phyloP scores from a whole-genome alignment of 2,329 filamentous ascomycete genomes.

The Xylaria polymorpha region DNA sequence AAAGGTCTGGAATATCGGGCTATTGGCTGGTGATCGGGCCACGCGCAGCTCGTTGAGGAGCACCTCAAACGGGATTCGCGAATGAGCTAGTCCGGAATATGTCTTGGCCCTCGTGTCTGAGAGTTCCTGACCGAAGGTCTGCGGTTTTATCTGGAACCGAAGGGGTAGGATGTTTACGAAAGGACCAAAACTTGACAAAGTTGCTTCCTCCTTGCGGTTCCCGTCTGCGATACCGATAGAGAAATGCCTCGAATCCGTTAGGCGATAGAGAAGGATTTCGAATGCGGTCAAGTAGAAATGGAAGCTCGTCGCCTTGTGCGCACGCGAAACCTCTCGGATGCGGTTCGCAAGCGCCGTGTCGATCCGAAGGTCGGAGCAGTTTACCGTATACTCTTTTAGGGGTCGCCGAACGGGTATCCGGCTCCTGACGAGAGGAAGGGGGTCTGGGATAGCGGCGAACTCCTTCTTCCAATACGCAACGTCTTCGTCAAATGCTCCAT shows the following conservation, averaged over 20 bases:
- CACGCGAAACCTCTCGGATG: not conserved
- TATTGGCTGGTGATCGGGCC: not conserved
- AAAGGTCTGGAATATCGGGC: too few relatives aligned
- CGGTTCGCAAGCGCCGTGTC: not conserved
- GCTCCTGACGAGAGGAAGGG: not conserved
- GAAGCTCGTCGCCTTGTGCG: not conserved
- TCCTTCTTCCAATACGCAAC: not conserved
- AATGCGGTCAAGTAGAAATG: not conserved
- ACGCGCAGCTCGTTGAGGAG: slow-evolving; percentile 14
- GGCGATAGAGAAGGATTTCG: not conserved
- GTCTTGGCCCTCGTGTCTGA: not conserved
- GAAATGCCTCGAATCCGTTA: not conserved
- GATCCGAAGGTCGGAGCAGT: not conserved
- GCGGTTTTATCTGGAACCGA: not conserved
- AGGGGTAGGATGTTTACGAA: not conserved
- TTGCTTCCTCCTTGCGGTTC: not conserved
- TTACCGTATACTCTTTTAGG: not conserved
- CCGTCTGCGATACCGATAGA: not conserved
- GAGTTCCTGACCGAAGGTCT: not conserved
- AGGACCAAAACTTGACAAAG: not conserved
- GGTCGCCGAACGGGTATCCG: not conserved
- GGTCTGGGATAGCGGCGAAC: not conserved
- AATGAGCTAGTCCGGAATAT: slow-evolving; percentile 3
- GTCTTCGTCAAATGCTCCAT: not conserved
- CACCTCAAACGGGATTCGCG: slow-evolving; percentile 18